These are phyloP conservation scores for Colletotrichum euphorbiae DNA, from an alignment of 2,329 filamentous ascomycete species.

Conservation along the genomic window DNA sequence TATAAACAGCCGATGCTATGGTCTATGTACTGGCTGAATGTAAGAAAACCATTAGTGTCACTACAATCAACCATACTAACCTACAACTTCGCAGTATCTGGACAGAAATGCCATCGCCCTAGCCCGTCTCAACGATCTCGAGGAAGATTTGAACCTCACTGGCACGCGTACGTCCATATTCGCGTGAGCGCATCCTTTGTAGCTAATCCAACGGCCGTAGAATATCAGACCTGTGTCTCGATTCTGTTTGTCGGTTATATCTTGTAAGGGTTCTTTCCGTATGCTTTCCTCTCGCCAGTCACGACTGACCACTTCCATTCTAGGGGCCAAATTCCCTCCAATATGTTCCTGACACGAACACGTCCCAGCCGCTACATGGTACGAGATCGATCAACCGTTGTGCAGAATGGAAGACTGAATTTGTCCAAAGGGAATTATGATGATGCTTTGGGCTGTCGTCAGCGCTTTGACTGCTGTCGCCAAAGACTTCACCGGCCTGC, in stretches of 20 bases:
- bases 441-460: constrained; percentile 41
- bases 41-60: constrained; percentile 1
- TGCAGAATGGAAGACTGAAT: neutral
- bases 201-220: neutral
- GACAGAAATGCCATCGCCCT: constrained; percentile 41
- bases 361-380: constrained; percentile 41
- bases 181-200: too few species aligned
- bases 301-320: neutral
- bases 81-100: neutral
- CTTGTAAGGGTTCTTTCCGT: constrained; percentile 2
- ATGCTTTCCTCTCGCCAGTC: fast-evolving
- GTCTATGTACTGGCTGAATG: constrained; percentile 41
- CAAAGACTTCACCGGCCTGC: constrained; percentile 48
- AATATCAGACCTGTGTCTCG: constrained; percentile 51
- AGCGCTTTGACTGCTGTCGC: constrained; percentile 49
- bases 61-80: neutral
- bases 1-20: constrained; percentile 39
- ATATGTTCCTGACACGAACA: constrained; percentile 41
- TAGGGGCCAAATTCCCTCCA: constrained; percentile 39
- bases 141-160: constrained; percentile 42
- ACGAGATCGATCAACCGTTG: neutral
- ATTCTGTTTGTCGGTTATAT: constrained; percentile 49
- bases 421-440: constrained; percentile 32
- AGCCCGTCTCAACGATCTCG: constrained; percentile 42
- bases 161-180: constrained; percentile 27